Percentiles rank a stretch among this genome's conserved stretches.
Evolutionary conservation across 495 filamentous ascomycete genomes (phyloP).

Genomic region (Penicillium paradoxum): DNA sequence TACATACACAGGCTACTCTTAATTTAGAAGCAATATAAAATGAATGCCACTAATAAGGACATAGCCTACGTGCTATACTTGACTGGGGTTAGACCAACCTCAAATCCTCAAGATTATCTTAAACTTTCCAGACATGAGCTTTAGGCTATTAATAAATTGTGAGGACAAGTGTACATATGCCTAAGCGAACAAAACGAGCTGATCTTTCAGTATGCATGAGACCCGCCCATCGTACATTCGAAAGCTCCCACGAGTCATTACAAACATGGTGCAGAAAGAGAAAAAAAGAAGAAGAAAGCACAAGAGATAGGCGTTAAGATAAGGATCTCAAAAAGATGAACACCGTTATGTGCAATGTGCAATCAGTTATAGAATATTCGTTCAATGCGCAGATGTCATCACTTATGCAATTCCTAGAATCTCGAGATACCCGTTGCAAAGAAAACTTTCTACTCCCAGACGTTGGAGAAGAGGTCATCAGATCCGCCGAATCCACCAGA

Average conservation of each 20-base stretch:
- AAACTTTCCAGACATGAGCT: not conserved
- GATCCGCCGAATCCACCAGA: constrained; percentile 59
- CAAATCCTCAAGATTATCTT: not conserved
- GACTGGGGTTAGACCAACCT: not conserved
- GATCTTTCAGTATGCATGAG: constrained; percentile 12
- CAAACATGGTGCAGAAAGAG: not conserved
- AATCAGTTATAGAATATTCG: not conserved
- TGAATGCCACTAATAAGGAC: too few species aligned
- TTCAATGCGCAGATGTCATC: not conserved
- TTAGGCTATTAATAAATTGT: constrained; percentile 8
- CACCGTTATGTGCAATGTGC: constrained; percentile 1
- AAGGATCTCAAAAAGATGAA: not conserved
- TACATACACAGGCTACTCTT: too few species aligned
- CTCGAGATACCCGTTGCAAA: not conserved
- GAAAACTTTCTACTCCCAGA: constrained; percentile 62
- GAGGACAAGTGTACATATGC: constrained; percentile 5
- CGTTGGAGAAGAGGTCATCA: constrained; percentile 91
- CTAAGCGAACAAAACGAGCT: constrained; percentile 6
- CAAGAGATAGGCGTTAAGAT: not conserved
- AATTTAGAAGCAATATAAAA: too few species aligned
- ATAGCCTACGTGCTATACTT: too few species aligned
- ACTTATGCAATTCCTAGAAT: not conserved
- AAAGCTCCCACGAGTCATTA: constrained; percentile 4
- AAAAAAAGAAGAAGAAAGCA: not conserved
- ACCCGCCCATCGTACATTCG: constrained; percentile 15